Conservation (phyloP, 1,284 basidiomycete genomes). For the Chiua sp. region DNA sequence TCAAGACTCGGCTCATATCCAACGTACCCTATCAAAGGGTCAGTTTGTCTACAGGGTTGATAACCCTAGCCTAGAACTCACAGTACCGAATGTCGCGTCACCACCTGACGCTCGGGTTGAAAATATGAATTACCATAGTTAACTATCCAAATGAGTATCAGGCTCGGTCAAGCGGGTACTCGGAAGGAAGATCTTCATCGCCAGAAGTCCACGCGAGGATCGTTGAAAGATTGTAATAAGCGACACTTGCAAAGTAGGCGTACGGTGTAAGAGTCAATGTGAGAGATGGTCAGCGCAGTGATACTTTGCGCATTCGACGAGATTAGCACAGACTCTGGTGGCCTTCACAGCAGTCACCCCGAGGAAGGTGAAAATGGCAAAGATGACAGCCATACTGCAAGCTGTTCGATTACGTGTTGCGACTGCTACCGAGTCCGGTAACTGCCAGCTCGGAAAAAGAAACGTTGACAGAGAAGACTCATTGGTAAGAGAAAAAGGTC, state of each 20-base stretch:
- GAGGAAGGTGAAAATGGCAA: conserved; percentile 18
- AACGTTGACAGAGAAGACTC: no score
- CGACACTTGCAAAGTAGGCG: conserved; percentile 59
- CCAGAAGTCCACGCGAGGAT: conserved; percentile 65
- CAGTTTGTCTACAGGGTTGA: background rate
- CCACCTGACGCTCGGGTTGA: conserved; percentile 62
- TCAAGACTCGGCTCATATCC: conserved; percentile 36
- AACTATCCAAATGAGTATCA: conserved; percentile 34
- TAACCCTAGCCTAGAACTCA: conserved; percentile 23
- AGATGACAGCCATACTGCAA: conserved; percentile 14
- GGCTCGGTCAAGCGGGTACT: background rate
- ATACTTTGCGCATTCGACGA: conserved; percentile 40
- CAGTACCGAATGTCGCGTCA: conserved; percentile 54
- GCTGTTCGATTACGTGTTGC: no score
- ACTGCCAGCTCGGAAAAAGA: background rate
- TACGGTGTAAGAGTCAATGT: conserved; percentile 58
- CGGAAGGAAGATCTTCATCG: conserved; percentile 38
- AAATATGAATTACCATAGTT: conserved; percentile 62
- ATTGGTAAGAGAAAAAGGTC: background rate
- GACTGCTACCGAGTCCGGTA: no score
- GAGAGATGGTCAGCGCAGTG: conserved; percentile 43
- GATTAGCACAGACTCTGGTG: conserved; percentile 24
- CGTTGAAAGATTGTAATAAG: conserved; percentile 52
- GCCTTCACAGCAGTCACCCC: conserved; percentile 19
- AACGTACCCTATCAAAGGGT: conserved; percentile 38